A percentile compares a stretch with the other conserved stretches of the same genome.
Evolutionary conservation across 177 flowering plant species (phyloP).

Genomic region (Vitis hybrid): DNA sequence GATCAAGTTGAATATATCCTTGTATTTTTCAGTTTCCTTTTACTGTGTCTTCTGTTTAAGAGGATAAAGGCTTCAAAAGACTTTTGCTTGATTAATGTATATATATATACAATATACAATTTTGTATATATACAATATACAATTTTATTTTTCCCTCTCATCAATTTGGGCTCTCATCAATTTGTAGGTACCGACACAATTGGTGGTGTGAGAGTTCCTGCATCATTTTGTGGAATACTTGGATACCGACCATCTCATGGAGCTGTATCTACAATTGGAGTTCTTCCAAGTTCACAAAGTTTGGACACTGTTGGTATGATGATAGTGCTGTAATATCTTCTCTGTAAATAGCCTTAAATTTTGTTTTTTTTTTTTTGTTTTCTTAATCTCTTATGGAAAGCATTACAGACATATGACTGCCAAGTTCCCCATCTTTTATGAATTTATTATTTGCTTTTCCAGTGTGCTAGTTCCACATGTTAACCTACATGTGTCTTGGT

Average conservation of each 20-base stretch:
- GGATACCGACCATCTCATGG: slow-evolving; percentile 95
- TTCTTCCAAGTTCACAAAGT: slow-evolving; percentile 78
- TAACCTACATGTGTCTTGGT: too few relatives aligned
- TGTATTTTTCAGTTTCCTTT: too few relatives aligned
- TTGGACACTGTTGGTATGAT: slow-evolving; percentile 83
- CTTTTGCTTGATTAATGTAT: too few relatives aligned
- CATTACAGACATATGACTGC: too few relatives aligned
- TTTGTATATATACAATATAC: background rate
- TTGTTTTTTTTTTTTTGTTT: background rate
- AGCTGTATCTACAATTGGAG: slow-evolving; percentile 65
- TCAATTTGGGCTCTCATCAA: slow-evolving; percentile 3
- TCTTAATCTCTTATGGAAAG: too few relatives aligned
- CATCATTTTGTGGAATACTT: slow-evolving; percentile 87
- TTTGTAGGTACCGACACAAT: slow-evolving; percentile 80
- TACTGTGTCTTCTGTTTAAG: too few relatives aligned
- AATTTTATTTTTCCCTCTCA: slow-evolving; percentile 2
- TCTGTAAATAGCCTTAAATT: background rate
- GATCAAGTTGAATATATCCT: too few relatives aligned
- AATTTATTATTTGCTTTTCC: too few relatives aligned
- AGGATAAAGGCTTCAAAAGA: too few relatives aligned
- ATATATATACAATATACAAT: too few relatives aligned
- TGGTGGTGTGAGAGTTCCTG: slow-evolving; percentile 84
- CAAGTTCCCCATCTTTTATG: too few relatives aligned
- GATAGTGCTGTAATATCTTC: background rate
- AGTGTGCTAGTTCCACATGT: too few relatives aligned